Conservation (phyloP, 768 basidiomycete species). For the Crepidotus variabilis region DNA sequence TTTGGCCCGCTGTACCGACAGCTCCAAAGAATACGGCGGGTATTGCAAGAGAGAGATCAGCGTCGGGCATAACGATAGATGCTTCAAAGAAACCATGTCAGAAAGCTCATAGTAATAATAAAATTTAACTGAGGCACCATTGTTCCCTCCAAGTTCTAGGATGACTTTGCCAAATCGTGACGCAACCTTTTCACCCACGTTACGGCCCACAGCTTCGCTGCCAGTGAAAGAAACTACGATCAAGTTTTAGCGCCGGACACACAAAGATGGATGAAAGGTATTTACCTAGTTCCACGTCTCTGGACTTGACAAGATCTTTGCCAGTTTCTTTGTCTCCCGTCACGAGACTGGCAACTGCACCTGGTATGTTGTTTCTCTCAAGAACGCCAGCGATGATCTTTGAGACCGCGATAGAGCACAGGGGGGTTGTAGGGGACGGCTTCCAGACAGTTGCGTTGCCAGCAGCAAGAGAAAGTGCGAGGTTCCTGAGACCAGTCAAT, state of each 20-base stretch:
- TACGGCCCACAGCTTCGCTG: slow-evolving; percentile 81
- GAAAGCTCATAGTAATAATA: slow-evolving; percentile 7
- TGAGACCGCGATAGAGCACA: slow-evolving; percentile 89
- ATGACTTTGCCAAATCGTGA: slow-evolving; percentile 87
- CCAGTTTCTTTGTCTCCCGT: slow-evolving; percentile 83
- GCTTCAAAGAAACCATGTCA: slow-evolving; percentile 44
- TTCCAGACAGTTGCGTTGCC: slow-evolving; percentile 97
- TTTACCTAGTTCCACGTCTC: neutral
- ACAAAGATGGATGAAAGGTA: neutral
- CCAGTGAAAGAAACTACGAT: slow-evolving; percentile 89
- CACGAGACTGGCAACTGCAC: slow-evolving; percentile 79
- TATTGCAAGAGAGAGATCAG: slow-evolving; percentile 85
- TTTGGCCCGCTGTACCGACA: slow-evolving; percentile 71
- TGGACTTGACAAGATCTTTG: slow-evolving; percentile 62
- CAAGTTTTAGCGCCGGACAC: slow-evolving; percentile 5
- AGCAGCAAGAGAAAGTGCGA: slow-evolving; percentile 81
- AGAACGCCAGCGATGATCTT: slow-evolving; percentile 79
- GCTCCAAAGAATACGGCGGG: slow-evolving; percentile 93
- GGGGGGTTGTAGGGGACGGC: slow-evolving; percentile 83
- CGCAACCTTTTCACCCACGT: slow-evolving; percentile 86
- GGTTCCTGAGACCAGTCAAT: slow-evolving; percentile 58
- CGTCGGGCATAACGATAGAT: slow-evolving; percentile 90
- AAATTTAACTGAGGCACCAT: slow-evolving; percentile 49
- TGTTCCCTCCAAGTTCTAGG: slow-evolving; percentile 93
- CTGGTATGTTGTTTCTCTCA: slow-evolving; percentile 78